Conservation (phyloP, 1,284 basidiomycete species). For the Leccinum brunneo-olivaceum region DNA sequence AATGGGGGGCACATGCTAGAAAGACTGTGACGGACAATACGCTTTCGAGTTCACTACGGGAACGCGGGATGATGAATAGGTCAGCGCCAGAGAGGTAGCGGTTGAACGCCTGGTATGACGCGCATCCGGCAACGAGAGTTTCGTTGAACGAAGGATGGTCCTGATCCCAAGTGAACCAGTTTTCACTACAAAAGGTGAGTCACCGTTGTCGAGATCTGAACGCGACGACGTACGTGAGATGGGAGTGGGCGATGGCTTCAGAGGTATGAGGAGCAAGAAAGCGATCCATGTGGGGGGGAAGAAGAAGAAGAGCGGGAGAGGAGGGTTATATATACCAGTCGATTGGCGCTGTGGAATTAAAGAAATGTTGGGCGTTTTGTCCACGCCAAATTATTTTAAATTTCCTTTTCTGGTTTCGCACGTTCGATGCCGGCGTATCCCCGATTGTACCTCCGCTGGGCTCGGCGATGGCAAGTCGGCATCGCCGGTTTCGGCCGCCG, state of each 20-base stretch:
- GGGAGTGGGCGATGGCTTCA: conserved; percentile 64
- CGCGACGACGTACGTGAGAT: conserved; percentile 56
- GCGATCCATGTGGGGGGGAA: conserved; percentile 44
- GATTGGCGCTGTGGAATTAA: conserved; percentile 14
- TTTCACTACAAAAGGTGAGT: conserved; percentile 43
- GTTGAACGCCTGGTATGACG: conserved; percentile 57
- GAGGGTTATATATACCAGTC: conserved; percentile 11
- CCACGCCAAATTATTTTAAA: too few species aligned
- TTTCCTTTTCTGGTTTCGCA: conserved; percentile 17
- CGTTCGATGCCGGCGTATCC: conserved; percentile 15
- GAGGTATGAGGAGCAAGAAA: conserved; percentile 67
- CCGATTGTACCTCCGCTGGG: not conserved
- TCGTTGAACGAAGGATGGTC: conserved; percentile 65
- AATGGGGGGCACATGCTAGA: conserved; percentile 2
- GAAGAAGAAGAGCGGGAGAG: not conserved
- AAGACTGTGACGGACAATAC: conserved; percentile 54
- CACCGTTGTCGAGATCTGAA: not conserved
- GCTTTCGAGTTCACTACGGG: conserved; percentile 58
- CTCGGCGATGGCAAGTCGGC: not conserved
- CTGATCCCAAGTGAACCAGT: conserved; percentile 59
- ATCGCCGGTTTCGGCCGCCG: not conserved
- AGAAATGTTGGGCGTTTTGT: conserved; percentile 10
- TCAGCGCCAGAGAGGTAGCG: conserved; percentile 57
- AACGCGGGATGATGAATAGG: conserved; percentile 62
- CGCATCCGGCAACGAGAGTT: conserved; percentile 62